Base-by-base conservation (phyloP, 2,329 filamentous ascomycete genomes). In the Zopfia rhizophila region DNA sequence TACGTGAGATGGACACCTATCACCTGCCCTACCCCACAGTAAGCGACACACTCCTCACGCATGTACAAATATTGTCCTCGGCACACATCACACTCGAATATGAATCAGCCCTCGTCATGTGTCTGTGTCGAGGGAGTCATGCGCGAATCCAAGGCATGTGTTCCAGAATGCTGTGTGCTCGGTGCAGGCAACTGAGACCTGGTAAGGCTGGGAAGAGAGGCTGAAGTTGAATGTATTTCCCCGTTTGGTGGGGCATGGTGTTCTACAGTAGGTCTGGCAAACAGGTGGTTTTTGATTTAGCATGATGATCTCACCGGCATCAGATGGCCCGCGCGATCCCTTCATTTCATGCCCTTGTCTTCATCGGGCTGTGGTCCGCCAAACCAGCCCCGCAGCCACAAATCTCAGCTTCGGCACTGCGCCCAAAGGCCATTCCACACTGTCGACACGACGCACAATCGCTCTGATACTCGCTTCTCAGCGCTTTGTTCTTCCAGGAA, bases 331-430 rank as follows among this genome's bases (percentile, higher is more conserved):
- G 12, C 12, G 14, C 12, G 7, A n/a, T 30, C 13, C 18, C 28
- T 16, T 12, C 18, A 14, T 14, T 30, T 16, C 7, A 30, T 27
- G 8, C 8, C 8, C 24, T 27, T 16, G 7, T 12, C 28, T 10
- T 30, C 28, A 13, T 14, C 13, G 28, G 28, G 18, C 13, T 16
- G 28, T 16, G 18, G 12, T 7, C 5, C 29, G 37, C 31, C 37
- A 35, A 45, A 19, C 18, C 33, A 45, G 47, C 54, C 51, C 48
- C 51, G 45, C 53, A 43, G 48, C 51, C 51, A 43, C 54, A 51
- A 41, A 37, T 48, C 40, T 47, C 48, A 51, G 45, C 48, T 39
- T 33, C 42, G 38, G 25, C 38, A 42, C 37, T 19, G 18, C 11
- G 22, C 11, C 13, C 8, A 35, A n/a, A n/a, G n/a, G n/a, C n/a